Base-by-base conservation (phyloP, 2,329 filamentous ascomycete genomes). In the Talaromyces islandicus region DNA sequence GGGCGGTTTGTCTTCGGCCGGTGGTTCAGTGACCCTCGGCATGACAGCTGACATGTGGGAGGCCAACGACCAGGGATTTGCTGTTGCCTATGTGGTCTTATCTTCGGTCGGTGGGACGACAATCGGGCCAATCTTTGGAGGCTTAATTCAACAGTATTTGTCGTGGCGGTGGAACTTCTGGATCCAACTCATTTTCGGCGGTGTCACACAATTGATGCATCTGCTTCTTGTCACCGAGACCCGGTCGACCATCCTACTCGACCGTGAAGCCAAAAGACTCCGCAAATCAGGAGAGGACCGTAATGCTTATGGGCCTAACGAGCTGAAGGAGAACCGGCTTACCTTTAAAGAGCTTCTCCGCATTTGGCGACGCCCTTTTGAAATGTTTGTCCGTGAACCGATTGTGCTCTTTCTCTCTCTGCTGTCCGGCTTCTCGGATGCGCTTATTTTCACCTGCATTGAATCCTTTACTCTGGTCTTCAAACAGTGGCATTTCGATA, bases 261-360 rank as follows among this genome's bases (percentile, higher is more conserved):
- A 86, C 66, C 74, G 73, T 10, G 81, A 85, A 58, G 85, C 85
- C 2, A 84, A 83, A 70, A 77, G 75, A 56, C 74, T 82, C 29
- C 80, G 85, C 54, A 73, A 78, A 62, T 83, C 76, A 5, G 84
- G 84, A 6, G 71, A 81, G 58, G 56, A 58, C n/a, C 48, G 32
- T 29, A 85, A 88, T 66, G 72, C 91, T 63, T 90, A 84, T 70
- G 89, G 90, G 0, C 89, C 88, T 0, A 85, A 88, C 62, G 90
- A 93, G 73, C 80, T 91, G 17, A 79, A 83, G 11, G 72, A 74
- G 12, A 77, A 82, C 59, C 79, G 84, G 50, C 82, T 88, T 67
- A 80, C 81, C 1, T 73, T 76, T 54, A 79, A 77, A 62, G 85
- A 88, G 64, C 74, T 88, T 11, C 61, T 84, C 29, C 74, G 76